These are phyloP conservation scores for Gracilaria gracilis DNA, from an alignment of 23 red algal genomes.

Conservation along the genomic window DNA sequence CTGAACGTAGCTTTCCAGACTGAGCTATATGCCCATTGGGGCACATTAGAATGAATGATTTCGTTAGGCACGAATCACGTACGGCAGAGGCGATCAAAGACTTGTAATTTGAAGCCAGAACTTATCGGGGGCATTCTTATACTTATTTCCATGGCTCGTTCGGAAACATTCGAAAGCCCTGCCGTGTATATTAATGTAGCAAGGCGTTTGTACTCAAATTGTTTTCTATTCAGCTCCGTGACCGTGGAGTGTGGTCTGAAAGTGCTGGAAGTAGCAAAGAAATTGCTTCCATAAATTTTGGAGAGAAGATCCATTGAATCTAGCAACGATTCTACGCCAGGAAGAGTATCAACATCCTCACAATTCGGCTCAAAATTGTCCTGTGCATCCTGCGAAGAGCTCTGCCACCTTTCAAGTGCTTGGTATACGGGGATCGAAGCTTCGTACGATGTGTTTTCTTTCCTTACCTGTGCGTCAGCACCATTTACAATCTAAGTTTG, in stretches of 20 bases:
- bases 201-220: neutral
- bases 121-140: neutral
- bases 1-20: neutral
- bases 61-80: neutral
- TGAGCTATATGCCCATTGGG: neutral
- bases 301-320: no score
- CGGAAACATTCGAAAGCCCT: neutral
- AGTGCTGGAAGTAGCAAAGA: neutral
- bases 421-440: no score
- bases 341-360: no score
- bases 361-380: no score
- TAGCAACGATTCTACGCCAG: no score
- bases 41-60: neutral
- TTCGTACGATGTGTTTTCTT: no score
- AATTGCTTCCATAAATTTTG: no score
- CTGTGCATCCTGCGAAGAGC: no score
- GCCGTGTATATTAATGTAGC: neutral
- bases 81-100: neutral
- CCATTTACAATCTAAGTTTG: no score
- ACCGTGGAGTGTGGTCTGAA: neutral
- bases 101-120: neutral
- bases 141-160: neutral
- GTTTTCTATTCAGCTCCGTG: neutral
- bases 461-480: no score
- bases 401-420: no score